Evolutionary conservation across 73 alveolate genomes (phyloP), one percentile per base, ranked within the genome.

Genomic region (Uronychia setigera): DNA sequence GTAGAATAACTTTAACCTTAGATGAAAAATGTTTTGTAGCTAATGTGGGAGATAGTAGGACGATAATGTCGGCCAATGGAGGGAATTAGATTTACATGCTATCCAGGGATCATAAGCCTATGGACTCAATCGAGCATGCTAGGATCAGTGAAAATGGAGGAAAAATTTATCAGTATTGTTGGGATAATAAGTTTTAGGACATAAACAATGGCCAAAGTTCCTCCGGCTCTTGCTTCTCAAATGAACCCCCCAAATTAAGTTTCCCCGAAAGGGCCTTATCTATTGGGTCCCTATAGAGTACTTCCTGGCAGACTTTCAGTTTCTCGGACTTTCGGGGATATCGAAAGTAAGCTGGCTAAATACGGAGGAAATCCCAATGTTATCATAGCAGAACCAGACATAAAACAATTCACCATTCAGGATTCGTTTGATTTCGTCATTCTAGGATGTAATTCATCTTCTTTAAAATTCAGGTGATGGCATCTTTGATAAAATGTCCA

Each of bases 311-410:
- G 99, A 77, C 94, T 98, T 28, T 93, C 98, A 34, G 99, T 98
- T 9, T 91, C 99, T 60, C 86, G 99, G 80, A 96, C 99, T 58
- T 91, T 98, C 81, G 99, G 99, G n/a, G 99, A 98, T 89, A 92
- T 92, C 0, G 99, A 98, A 76, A 99, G 99, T 26, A 98, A 98
- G 87, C 59, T 89, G 5, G 94, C 75, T 33, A 88, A 94, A 83
- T 93, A 60, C 88, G 99, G 99, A 0, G 99, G 99, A 35, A 98
- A 95, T 81, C 99, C 99, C 13, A 97, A 97, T 74, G 99, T 98
- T 0, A 94, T 98, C 0, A 91, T 97, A 1, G 86, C 99, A 57
- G 96, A 89, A 27, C 99, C 99, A 57, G 99, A 98, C 80, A 92
- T 98, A 26, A 96, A 88, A 88, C 35, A 87, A 77, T 98, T 94